These are phyloP conservation scores for Epichloe gansuensis DNA, from an alignment of 2,329 filamentous ascomycete species.

Conservation along the genomic window DNA sequence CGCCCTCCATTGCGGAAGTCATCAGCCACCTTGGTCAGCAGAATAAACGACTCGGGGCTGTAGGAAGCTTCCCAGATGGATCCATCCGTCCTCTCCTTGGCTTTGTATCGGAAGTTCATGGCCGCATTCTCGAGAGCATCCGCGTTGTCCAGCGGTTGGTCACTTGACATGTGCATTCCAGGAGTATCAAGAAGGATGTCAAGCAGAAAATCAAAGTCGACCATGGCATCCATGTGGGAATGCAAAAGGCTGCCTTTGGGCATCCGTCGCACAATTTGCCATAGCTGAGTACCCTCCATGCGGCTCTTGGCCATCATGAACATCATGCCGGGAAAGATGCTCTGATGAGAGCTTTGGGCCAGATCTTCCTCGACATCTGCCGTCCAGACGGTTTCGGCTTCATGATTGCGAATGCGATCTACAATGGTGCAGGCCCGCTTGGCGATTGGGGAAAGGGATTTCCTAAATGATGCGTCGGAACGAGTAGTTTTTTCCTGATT, in stretches of 20 bases:
- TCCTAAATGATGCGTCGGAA: slow-evolving; percentile 59
- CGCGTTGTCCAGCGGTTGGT: slow-evolving; percentile 41
- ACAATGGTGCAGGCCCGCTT: slow-evolving; percentile 69
- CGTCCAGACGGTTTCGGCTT: slow-evolving; percentile 67
- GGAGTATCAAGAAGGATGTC: slow-evolving; percentile 56
- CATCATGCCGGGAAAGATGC: slow-evolving; percentile 83
- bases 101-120: slow-evolving; percentile 51
- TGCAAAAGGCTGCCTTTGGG: slow-evolving; percentile 81
- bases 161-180: slow-evolving; percentile 60
- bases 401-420: slow-evolving; percentile 62
- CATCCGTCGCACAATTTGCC: slow-evolving; percentile 73
- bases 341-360: slow-evolving; percentile 46
- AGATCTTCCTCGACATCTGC: slow-evolving; percentile 57
- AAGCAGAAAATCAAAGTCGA: slow-evolving; percentile 72
- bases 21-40: slow-evolving; percentile 51
- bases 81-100: slow-evolving; percentile 28
- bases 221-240: slow-evolving; percentile 83
- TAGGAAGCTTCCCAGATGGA: slow-evolving; percentile 59
- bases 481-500: slow-evolving; percentile 69
- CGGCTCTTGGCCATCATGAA: slow-evolving; percentile 74
- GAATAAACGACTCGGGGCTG: slow-evolving; percentile 41
- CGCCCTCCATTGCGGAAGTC: slow-evolving; percentile 62
- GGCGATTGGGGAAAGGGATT: slow-evolving; percentile 67
- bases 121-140: slow-evolving; percentile 39
- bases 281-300: slow-evolving; percentile 75